These are phyloP conservation scores for Cnidoscolus chayamansa DNA, from an alignment of 441 rosid species.

Conservation along the genomic window DNA sequence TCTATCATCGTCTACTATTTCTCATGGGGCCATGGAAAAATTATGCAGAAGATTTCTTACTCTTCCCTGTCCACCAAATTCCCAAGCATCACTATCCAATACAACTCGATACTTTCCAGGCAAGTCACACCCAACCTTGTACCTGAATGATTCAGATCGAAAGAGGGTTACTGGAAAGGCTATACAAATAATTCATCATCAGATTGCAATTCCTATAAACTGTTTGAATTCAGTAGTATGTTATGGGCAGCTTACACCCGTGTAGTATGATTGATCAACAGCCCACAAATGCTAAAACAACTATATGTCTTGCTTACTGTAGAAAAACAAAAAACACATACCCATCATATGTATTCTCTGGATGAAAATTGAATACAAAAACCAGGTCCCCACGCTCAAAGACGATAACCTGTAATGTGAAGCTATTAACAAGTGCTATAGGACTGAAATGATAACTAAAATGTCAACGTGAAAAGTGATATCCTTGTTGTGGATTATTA, in stretches of 20 bases:
- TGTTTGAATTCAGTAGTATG: background rate
- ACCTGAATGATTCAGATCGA: slow-evolving; percentile 45
- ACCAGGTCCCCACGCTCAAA: slow-evolving; percentile 80
- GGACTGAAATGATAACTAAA: background rate
- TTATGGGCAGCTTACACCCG: too few species aligned
- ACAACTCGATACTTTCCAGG: slow-evolving; percentile 84
- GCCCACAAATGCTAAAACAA: background rate
- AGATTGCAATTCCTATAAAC: background rate
- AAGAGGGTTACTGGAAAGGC: slow-evolving; percentile 10
- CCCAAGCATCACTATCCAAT: slow-evolving; percentile 67
- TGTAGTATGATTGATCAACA: background rate
- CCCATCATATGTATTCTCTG: slow-evolving; percentile 70
- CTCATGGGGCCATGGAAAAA: background rate
- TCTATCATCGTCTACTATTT: background rate
- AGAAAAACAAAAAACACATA: slow-evolving; percentile 26
- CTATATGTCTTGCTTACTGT: background rate
- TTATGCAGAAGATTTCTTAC: slow-evolving; percentile 39
- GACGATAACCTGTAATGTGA: slow-evolving; percentile 60
- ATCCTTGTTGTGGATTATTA: background rate
- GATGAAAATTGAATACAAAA: slow-evolving; percentile 80
- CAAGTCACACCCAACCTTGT: slow-evolving; percentile 74
- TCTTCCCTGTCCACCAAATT: slow-evolving; percentile 74
- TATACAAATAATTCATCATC: slow-evolving; percentile 9
- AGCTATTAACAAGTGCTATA: slow-evolving; percentile 6
- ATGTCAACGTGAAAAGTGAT: background rate